These are phyloP conservation scores for Antarctomyces pellizariae DNA, from an alignment of 495 filamentous ascomycete genomes.

Conservation along the genomic window DNA sequence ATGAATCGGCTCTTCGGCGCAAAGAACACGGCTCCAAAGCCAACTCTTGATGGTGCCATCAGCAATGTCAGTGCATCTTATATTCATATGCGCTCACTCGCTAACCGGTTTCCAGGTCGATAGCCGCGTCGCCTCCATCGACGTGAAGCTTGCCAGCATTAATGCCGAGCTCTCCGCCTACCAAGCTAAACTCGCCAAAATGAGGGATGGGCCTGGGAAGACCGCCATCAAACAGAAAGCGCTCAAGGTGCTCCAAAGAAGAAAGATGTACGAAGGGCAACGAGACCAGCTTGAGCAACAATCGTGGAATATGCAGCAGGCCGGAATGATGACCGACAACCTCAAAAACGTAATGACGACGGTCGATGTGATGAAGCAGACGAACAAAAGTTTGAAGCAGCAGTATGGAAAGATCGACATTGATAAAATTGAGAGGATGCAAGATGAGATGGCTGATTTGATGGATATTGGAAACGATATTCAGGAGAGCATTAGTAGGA, in stretches of 20 bases:
- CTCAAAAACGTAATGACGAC: conserved; percentile 98
- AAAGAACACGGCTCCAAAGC: conserved; percentile 73
- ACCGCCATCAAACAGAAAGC: conserved; percentile 83
- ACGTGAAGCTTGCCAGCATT: conserved; percentile 81
- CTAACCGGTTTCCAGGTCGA: conserved; percentile 34
- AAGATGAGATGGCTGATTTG: conserved; percentile 97
- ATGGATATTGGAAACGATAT: conserved; percentile 98
- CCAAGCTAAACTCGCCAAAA: conserved; percentile 70
- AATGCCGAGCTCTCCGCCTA: conserved; percentile 80
- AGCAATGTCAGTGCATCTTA: conserved; percentile 33
- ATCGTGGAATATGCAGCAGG: conserved; percentile 98
- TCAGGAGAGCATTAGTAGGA: conserved; percentile 78
- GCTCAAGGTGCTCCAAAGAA: conserved; percentile 83
- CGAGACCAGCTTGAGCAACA: conserved; percentile 87
- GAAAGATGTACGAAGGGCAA: conserved; percentile 86
- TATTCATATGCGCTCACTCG: conserved; percentile 3
- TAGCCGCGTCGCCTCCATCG: conserved; percentile 64
- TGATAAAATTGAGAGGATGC: conserved; percentile 91
- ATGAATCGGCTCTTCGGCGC: conserved; percentile 97
- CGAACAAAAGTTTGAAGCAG: conserved; percentile 78
- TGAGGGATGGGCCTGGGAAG: conserved; percentile 93
- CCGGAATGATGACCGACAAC: conserved; percentile 97
- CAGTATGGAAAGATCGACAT: conserved; percentile 96
- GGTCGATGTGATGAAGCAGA: conserved; percentile 89
- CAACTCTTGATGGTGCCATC: conserved; percentile 72